phyloP scores from a whole-genome alignment of 2,329 filamentous ascomycete species.

The Fusarium mexicanum region DNA sequence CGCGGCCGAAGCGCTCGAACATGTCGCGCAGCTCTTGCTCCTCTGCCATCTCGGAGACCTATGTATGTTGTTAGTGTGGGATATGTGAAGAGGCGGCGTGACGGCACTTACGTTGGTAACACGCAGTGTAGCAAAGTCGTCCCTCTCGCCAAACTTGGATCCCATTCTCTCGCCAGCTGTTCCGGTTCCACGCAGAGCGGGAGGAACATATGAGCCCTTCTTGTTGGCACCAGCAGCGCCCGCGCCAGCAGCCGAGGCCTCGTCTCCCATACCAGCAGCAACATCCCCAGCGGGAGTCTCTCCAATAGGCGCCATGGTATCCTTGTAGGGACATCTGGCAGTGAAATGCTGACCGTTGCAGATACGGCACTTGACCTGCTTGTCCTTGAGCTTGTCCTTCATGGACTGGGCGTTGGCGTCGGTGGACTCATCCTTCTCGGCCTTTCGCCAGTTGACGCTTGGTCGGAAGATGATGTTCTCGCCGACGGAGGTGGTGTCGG shows the following conservation, averaged over 20 bases:
- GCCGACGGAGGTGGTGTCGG: constrained; percentile 90
- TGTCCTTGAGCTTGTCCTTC: constrained; percentile 92
- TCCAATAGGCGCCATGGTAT: constrained; percentile 93
- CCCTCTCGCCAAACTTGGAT: constrained; percentile 90
- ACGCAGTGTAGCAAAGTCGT: constrained; percentile 94
- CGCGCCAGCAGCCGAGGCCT: constrained; percentile 57
- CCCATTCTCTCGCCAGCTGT: constrained; percentile 82
- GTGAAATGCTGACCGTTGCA: constrained; percentile 99
- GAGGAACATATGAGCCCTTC: constrained; percentile 91
- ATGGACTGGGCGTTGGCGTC: constrained; percentile 77
- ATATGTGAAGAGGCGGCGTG: background rate
- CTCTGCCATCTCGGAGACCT: constrained; percentile 97
- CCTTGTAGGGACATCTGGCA: constrained; percentile 98
- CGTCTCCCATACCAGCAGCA: constrained; percentile 65
- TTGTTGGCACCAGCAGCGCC: constrained; percentile 60
- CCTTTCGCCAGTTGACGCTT: constrained; percentile 91
- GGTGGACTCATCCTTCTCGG: constrained; percentile 82
- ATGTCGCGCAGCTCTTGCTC: constrained; percentile 95
- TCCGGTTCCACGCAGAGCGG: constrained; percentile 81
- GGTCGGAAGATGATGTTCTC: constrained; percentile 99
- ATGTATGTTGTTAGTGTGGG: constrained; percentile 45
- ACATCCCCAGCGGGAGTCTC: constrained; percentile 65
- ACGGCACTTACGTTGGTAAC: constrained; percentile 89
- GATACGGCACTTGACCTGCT: constrained; percentile 99
- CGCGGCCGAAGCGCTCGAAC: constrained; percentile 96